These are phyloP conservation scores for Onygenales sp. DNA, from an alignment of 2,329 filamentous ascomycete genomes.

Conservation along the genomic window DNA sequence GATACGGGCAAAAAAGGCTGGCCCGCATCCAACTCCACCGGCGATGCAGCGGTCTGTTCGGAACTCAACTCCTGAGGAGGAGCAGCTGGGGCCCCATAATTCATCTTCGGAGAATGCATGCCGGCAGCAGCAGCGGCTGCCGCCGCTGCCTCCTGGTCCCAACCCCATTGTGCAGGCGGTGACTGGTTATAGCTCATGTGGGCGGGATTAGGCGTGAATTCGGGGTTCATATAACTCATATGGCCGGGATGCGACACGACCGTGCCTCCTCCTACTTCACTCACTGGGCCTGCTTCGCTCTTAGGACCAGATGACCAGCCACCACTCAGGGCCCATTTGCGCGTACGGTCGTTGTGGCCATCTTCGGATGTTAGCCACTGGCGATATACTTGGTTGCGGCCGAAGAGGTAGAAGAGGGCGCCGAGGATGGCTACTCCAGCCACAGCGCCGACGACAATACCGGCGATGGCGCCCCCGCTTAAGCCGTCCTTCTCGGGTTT, in stretches of 20 bases:
- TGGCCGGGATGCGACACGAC: slow-evolving; percentile 7
- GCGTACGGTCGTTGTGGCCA: slow-evolving; percentile 22
- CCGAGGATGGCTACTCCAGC: slow-evolving; percentile 41
- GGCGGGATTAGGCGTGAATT: neutral
- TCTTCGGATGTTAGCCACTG: slow-evolving; percentile 26
- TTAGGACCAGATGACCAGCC: slow-evolving; percentile 12
- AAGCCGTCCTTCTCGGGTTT: slow-evolving; percentile 15
- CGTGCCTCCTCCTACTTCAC: slow-evolving; percentile 1
- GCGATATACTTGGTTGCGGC: slow-evolving; percentile 25
- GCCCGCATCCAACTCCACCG: neutral
- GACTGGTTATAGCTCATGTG: neutral
- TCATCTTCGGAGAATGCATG: slow-evolving; percentile 6
- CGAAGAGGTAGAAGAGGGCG: slow-evolving; percentile 25
- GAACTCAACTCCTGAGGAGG: neutral
- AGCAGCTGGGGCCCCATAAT: too few species aligned
- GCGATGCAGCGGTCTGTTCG: neutral
- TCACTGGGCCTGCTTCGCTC: slow-evolving; percentile 5
- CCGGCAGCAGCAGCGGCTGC: slow-evolving; percentile 7
- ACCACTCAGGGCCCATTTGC: slow-evolving; percentile 22
- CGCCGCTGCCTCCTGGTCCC: neutral
- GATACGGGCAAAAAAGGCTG: too few species aligned
- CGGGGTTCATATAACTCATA: slow-evolving; percentile 11
- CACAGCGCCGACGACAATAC: slow-evolving; percentile 46
- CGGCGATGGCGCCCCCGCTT: slow-evolving; percentile 47
- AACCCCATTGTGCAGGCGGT: neutral